A percentile compares a stretch with the other conserved stretches of the same genome.
These are phyloP conservation scores for Ascochyta viciae-villosae DNA, from an alignment of 2,329 filamentous ascomycete species.

Conservation along the genomic window DNA sequence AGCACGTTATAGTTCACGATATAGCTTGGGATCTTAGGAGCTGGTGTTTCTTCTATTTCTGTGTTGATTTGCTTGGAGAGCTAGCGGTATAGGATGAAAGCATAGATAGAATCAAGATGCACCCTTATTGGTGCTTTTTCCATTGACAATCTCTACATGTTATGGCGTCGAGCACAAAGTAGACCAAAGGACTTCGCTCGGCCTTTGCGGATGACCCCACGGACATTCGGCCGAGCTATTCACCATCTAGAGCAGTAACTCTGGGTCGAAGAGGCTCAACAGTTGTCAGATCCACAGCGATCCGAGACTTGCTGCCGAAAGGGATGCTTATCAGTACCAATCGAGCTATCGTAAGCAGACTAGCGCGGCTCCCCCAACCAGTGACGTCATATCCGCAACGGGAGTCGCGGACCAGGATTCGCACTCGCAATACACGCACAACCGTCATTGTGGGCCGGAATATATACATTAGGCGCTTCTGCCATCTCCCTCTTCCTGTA, in stretches of 20 bases:
- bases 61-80: constrained; percentile 6
- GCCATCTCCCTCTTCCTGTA: not conserved
- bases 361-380: not conserved
- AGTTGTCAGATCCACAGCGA: constrained; percentile 11
- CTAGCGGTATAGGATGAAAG: constrained; percentile 4
- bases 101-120: constrained; percentile 10
- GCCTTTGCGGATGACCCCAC: not conserved
- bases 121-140: not conserved
- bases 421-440: not conserved
- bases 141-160: too few relatives aligned
- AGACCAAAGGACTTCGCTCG: not conserved
- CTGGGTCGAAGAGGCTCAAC: constrained; percentile 10
- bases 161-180: not conserved
- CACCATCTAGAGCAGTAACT: not conserved
- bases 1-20: constrained; percentile 5
- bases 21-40: not conserved
- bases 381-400: constrained; percentile 8
- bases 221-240: constrained; percentile 3
- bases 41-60: constrained; percentile 7
- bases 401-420: constrained; percentile 3
- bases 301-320: constrained; percentile 6
- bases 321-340: constrained; percentile 2
- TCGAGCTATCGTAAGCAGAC: not conserved
- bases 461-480: constrained; percentile 4
- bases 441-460: constrained; percentile 10